phyloP scores from a whole-genome alignment of 23 red algal species.

The Gracilaria domingensis region DNA sequence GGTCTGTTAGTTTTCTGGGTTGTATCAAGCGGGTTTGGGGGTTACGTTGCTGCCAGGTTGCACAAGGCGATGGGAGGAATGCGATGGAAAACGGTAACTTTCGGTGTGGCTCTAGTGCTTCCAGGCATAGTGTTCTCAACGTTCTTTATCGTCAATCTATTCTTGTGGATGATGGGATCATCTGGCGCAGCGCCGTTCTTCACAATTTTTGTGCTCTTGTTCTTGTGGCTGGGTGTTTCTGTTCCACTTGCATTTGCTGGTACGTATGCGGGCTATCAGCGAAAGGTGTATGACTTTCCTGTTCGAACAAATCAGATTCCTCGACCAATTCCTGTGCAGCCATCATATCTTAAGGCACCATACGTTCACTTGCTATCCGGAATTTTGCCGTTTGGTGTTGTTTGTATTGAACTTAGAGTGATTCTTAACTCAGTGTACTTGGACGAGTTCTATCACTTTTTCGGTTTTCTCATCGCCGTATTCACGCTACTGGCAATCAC shows the following conservation, averaged over 20 bases:
- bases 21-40: constrained; percentile 63
- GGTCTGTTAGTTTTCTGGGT: constrained; percentile 84
- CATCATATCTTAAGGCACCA: constrained; percentile 50
- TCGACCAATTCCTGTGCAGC: constrained; percentile 80
- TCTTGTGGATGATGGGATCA: constrained; percentile 87
- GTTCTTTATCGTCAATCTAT: constrained; percentile 87
- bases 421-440: constrained; percentile 85
- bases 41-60: constrained; percentile 84
- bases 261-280: constrained; percentile 75
- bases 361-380: constrained; percentile 61
- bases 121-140: constrained; percentile 81
- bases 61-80: constrained; percentile 85
- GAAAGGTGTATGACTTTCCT: constrained; percentile 79
- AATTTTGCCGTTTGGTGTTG: constrained; percentile 87
- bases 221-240: constrained; percentile 96
- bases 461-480: constrained; percentile 82
- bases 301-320: constrained; percentile 96
- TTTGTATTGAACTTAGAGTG: constrained; percentile 85
- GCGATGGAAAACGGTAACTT: constrained; percentile 65
- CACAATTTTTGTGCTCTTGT: constrained; percentile 74
- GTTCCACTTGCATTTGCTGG: constrained; percentile 88
- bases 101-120: constrained; percentile 77
- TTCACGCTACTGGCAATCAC: constrained; percentile 85
- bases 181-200: constrained; percentile 84
- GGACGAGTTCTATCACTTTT: constrained; percentile 88